A percentile compares a stretch with the other conserved stretches of the same genome.
Conservation (phyloP, 768 basidiomycete genomes). For the Melanogaster broomeanus region DNA sequence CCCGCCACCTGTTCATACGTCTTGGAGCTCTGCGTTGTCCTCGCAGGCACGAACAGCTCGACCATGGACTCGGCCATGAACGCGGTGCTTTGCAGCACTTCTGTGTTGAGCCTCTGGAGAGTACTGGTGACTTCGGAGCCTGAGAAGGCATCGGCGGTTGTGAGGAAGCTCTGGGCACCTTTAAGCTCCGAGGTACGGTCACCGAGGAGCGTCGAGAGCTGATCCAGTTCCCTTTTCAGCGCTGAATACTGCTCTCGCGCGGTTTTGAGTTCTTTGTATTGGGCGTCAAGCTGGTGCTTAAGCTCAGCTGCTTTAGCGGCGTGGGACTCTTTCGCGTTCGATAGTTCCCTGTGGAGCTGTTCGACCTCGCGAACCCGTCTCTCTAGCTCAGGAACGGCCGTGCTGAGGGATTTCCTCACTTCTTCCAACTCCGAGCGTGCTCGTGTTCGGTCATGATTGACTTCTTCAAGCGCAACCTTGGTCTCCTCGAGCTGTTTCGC, state of each 20-base stretch:
- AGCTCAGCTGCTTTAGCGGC: constrained; percentile 13
- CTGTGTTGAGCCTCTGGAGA: constrained; percentile 47
- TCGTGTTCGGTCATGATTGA: constrained; percentile 18
- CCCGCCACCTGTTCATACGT: constrained; percentile 25
- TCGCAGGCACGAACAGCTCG: constrained; percentile 38
- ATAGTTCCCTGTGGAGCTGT: constrained; percentile 16
- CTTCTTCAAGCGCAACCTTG: constrained; percentile 25
- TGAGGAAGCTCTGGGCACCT: constrained; percentile 47
- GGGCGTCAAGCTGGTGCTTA: constrained; percentile 17
- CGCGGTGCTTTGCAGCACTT: constrained; percentile 49
- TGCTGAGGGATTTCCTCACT: constrained; percentile 19
- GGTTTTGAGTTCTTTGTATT: constrained; percentile 18
- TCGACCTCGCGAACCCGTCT: constrained; percentile 18
- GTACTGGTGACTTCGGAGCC: constrained; percentile 46
- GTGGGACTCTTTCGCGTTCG: constrained; percentile 7
- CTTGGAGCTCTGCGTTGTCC: constrained; percentile 5
- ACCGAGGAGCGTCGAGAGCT: constrained; percentile 34
- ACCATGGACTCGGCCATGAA: constrained; percentile 49
- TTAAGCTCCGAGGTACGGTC: constrained; percentile 45
- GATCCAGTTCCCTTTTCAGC: constrained; percentile 29
- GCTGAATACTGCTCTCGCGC: constrained; percentile 30
- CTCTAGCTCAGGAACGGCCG: constrained; percentile 18
- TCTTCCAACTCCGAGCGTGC: constrained; percentile 24
- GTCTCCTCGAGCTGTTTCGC: constrained; percentile 16
- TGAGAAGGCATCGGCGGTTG: constrained; percentile 43